phyloP scores from a whole-genome alignment of 345 rosid species.

The Passiflora organensis region DNA sequence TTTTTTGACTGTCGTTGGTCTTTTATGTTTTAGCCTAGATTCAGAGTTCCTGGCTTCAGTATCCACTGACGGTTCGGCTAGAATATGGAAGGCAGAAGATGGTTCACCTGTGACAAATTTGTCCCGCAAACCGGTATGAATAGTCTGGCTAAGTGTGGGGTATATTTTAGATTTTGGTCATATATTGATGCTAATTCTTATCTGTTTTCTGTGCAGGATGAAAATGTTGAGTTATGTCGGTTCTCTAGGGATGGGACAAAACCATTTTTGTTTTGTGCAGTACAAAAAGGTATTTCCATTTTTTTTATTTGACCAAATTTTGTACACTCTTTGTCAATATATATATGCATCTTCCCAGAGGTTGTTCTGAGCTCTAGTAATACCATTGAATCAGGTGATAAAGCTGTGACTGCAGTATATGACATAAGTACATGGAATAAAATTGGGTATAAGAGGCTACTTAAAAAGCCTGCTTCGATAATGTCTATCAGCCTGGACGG shows the following conservation, averaged over 20 bases:
- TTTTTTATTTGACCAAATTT: background rate
- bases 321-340: background rate
- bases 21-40: conserved; percentile 57
- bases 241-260: conserved; percentile 92
- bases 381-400: conserved; percentile 50
- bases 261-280: conserved; percentile 81
- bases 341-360: background rate
- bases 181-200: conserved; percentile 1
- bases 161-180: conserved; percentile 6
- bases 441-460: conserved; percentile 83
- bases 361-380: conserved; percentile 9
- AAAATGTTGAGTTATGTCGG: conserved; percentile 72
- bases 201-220: conserved; percentile 50
- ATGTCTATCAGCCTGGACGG: conserved; percentile 93
- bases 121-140: conserved; percentile 62
- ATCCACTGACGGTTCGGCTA: conserved; percentile 84
- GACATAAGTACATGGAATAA: conserved; percentile 91
- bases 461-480: conserved; percentile 64
- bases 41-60: conserved; percentile 88
- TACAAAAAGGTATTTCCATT: conserved; percentile 53
- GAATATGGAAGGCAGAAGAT: conserved; percentile 89
- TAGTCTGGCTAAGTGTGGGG: conserved; percentile 5
- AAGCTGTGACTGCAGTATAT: conserved; percentile 63
- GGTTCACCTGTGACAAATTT: conserved; percentile 67
- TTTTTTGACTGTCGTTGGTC: conserved; percentile 9